Evolutionary conservation across 176 grass and related monocot genomes (phyloP), one percentile per base, ranked within the genome.

Genomic region (Zea luxurians): DNA sequence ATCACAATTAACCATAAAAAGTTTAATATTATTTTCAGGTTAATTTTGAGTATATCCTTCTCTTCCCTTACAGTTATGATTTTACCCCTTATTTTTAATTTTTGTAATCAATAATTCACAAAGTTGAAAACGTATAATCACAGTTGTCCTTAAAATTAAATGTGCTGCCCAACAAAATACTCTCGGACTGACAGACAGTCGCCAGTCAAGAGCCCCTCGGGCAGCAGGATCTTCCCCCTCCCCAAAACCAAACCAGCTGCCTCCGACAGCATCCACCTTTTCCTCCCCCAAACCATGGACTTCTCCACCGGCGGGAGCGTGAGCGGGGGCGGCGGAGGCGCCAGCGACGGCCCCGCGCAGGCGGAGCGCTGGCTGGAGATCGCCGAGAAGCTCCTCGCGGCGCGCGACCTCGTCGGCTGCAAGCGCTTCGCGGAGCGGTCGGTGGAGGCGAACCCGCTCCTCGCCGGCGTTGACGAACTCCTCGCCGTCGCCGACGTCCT

Each of bases 341-440:
- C 80, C 49, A 76, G 49, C 37, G 49, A 75, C 13, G 82, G 55
- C 8, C 82, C 78, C 34, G 58, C 27, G 53, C 90, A 93, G 88
- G 92, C 92, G 78, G 90, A 91, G 68, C 75, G 92, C 9, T 99
- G 90, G 90, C 79, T 99, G 44, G 92, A 86, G 57, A 84, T 89
- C 76, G 96, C 90, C 2, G 96, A 75, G 64, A 88, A 82, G 83
- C 96, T 99, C 38, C 88, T 99, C 69, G 41, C 61, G 2, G 92
- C 88, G 27, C 88, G 92, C 10, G 92, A 99, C 87, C 90, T 96
- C 73, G 86, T 93, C 27, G 92, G 92, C 66, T 90, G 90, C 85
- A 99, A 99, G 92, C 90, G 90, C 4, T 99, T 96, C 63, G 86
- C 88, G 17, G 96, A 99, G 82, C 92, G 90, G 53, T 92, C 92